phyloP scores from a whole-genome alignment of 805 yeast genomes.

The Candida corydali region DNA sequence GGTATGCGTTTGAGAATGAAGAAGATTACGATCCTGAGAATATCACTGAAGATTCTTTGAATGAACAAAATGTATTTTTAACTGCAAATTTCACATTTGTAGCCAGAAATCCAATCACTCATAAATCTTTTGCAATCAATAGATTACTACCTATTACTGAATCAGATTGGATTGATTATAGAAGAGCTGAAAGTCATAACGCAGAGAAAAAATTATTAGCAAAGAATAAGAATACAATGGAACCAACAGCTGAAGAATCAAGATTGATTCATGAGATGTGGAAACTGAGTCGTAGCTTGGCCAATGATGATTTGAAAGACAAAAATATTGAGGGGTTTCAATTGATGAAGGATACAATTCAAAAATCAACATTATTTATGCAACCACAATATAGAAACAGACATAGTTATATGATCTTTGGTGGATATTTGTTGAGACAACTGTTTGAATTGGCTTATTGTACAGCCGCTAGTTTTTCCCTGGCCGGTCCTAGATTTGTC shows the following conservation, averaged over 20 bases:
- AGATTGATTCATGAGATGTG: slow-evolving; percentile 74
- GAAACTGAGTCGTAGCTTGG: slow-evolving; percentile 32
- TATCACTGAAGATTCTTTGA: slow-evolving; percentile 54
- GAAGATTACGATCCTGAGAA: slow-evolving; percentile 48
- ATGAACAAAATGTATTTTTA: slow-evolving; percentile 66
- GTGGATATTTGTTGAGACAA: slow-evolving; percentile 90
- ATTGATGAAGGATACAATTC: slow-evolving; percentile 68
- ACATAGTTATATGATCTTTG: slow-evolving; percentile 91
- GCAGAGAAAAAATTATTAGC: slow-evolving; percentile 81
- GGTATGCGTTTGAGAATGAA: slow-evolving; percentile 68
- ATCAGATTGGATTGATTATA: slow-evolving; percentile 76
- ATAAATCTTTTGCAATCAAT: slow-evolving; percentile 83
- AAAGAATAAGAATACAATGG: slow-evolving; percentile 53
- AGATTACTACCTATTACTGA: slow-evolving; percentile 71
- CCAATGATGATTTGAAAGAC: slow-evolving; percentile 12
- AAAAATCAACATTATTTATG: slow-evolving; percentile 80
- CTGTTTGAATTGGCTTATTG: slow-evolving; percentile 93
- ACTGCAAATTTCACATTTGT: slow-evolving; percentile 94
- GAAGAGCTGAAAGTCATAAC: slow-evolving; percentile 86
- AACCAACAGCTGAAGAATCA: slow-evolving; percentile 69
- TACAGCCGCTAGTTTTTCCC: slow-evolving; percentile 84
- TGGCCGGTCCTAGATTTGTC: slow-evolving; percentile 82
- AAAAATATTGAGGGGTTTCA: slow-evolving; percentile 46
- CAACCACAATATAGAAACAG: slow-evolving; percentile 96
- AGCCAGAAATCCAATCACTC: slow-evolving; percentile 92